phyloP scores from a whole-genome alignment of 768 basidiomycete species.

The Pleurotus tuber-regium region DNA sequence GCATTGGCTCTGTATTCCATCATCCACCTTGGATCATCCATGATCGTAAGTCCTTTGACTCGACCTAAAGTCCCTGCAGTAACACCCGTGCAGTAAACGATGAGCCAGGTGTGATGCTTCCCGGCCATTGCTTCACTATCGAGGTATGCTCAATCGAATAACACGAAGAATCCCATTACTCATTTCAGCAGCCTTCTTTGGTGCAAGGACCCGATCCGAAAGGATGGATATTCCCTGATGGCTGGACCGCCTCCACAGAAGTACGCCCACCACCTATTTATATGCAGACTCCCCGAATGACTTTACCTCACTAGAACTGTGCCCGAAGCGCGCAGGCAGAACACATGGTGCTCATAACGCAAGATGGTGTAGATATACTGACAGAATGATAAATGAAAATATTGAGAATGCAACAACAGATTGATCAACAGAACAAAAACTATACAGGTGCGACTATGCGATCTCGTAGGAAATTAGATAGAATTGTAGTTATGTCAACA shows the following conservation, averaged over 20 bases:
- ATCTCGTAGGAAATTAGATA: constrained; percentile 65
- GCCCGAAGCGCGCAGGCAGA: constrained; percentile 84
- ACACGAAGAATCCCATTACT: not conserved
- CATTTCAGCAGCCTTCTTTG: constrained; percentile 57
- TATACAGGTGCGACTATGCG: constrained; percentile 45
- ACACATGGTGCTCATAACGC: constrained; percentile 85
- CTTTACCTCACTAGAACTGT: constrained; percentile 51
- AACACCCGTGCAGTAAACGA: constrained; percentile 59
- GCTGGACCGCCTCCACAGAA: constrained; percentile 91
- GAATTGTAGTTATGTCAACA: constrained; percentile 58
- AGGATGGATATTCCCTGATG: constrained; percentile 84
- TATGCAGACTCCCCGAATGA: not conserved
- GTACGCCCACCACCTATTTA: constrained; percentile 34
- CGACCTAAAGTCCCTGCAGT: no score
- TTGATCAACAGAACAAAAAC: constrained; percentile 11
- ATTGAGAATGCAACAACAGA: constrained; percentile 7
- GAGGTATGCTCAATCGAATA: constrained; percentile 49
- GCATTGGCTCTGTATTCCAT: constrained; percentile 83
- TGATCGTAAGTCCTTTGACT: constrained; percentile 43
- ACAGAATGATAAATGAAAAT: constrained; percentile 37
- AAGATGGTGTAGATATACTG: constrained; percentile 74
- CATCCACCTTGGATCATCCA: constrained; percentile 82
- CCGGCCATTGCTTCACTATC: constrained; percentile 91
- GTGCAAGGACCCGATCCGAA: constrained; percentile 70
- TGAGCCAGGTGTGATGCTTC: constrained; percentile 77